phyloP scores from a whole-genome alignment of 2,329 filamentous ascomycete species.

The Sporothrix pseudoabietina region DNA sequence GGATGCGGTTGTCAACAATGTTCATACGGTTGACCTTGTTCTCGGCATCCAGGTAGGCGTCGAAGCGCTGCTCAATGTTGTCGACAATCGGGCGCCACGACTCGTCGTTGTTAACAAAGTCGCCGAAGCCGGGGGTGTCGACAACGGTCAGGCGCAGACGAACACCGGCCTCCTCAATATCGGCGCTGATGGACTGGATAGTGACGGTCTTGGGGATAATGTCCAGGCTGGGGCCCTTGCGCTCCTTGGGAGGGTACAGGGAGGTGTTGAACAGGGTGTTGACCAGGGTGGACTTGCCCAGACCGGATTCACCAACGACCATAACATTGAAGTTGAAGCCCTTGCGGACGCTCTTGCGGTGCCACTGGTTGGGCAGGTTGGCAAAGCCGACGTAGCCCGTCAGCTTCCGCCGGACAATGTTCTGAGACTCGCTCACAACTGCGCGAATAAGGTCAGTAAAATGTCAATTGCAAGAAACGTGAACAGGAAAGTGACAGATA shows the following conservation, averaged over 20 bases:
- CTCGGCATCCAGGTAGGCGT: slow-evolving; percentile 97
- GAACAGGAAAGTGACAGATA: neutral
- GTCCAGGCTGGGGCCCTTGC: slow-evolving; percentile 94
- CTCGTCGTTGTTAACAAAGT: slow-evolving; percentile 99
- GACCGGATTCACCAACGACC: slow-evolving; percentile 99
- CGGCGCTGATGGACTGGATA: slow-evolving; percentile 91
- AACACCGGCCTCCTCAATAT: slow-evolving; percentile 98
- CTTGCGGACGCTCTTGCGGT: slow-evolving; percentile 99
- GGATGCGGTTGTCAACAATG: slow-evolving; percentile 98
- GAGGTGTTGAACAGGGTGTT: slow-evolving; percentile 99
- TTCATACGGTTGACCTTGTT: slow-evolving; percentile 99
- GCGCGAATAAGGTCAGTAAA: neutral
- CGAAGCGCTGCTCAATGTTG: slow-evolving; percentile 99
- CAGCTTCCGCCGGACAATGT: slow-evolving; percentile 97
- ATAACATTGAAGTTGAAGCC: slow-evolving; percentile 99
- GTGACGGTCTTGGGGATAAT: slow-evolving; percentile 98
- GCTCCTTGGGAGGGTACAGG: slow-evolving; percentile 97
- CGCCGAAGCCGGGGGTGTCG: slow-evolving; percentile 95
- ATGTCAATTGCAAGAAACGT: too few relatives aligned
- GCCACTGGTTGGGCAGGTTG: slow-evolving; percentile 99
- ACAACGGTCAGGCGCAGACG: slow-evolving; percentile 95
- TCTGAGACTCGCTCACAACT: slow-evolving; percentile 70
- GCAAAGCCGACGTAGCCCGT: slow-evolving; percentile 98
- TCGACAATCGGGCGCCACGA: slow-evolving; percentile 99
- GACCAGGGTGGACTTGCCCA: slow-evolving; percentile 98